Base-by-base conservation (phyloP, 2,329 filamentous ascomycete genomes). In the Alternaria hordeiaustralica region DNA sequence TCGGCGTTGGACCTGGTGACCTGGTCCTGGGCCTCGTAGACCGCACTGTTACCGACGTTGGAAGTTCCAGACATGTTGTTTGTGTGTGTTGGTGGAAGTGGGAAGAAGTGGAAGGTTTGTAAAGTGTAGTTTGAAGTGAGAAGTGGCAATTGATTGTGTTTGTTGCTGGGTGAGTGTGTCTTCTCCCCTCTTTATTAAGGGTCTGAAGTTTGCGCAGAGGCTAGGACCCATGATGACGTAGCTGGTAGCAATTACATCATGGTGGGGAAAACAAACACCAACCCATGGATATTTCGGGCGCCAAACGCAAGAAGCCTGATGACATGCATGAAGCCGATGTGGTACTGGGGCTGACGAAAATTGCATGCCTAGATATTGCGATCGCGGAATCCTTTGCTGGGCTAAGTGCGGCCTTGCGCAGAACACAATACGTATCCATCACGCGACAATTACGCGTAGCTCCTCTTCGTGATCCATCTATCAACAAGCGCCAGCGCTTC, bases 21-120 rank as follows among this genome's bases (percentile, higher is more conserved):
- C 80, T 96, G 92, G 81, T 96, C 92, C 62, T 89, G 90, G 61
- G 86, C 89, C 82, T 94, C 91, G 82, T 96, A 94, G 78, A 93
- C 82, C 64, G 81, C 78, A 67, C 81, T 74, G 78, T 83, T 85
- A 71, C 92, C 92, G 76, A 95, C 91, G 76, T 84, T 90, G 61
- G 90, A 92, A 60, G 79, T 82, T 73, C 82, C 82, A 72, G 82
- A 84, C 84, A 87, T 85, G 71, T 59, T 84, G 70, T 61, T 20
- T 53, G 25, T 50, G 56, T 36, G 21, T 59, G 25, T 60, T 21
- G 33, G 49, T 59, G 53, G 15, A 43, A 20, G 12, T 21, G 51
- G 25, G 12, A 36, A 44, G 44, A 33, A n/a, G 25, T 55, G 18
- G 18, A 44, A 33, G 45, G 18, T 13, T 30, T 21, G 49, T 50